Base-by-base conservation (phyloP, 306 rosid genomes). In the Begonia peltatifolia region DNA sequence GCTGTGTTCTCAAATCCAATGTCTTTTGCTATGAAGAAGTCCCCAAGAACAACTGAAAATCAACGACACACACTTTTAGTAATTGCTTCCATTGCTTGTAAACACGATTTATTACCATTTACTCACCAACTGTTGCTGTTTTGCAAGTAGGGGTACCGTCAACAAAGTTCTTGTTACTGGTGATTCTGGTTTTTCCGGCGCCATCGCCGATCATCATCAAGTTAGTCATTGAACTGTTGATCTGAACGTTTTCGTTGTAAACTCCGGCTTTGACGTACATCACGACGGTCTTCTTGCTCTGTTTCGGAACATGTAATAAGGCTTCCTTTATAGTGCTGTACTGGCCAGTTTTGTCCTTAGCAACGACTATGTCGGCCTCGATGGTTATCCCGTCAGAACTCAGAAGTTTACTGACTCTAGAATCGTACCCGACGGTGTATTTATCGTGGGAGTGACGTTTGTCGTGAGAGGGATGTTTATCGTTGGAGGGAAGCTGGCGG, bases 141-240 rank as follows among this genome's bases (percentile, higher is more conserved):
- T 61, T 53, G 69, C 59, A 77, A 5, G 93, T 76, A 11, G 60
- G 56, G 18, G 23, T 3, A 14, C 95, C 95, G 12, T 82, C 93
- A 0, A 10, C 16, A 13, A 12, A 75, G 69, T 72, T 82, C 47
- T 22, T 46, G 41, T 15, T 66, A 1, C 69, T 78, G 2, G 77
- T 74, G 78, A 89, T 60, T 43, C 1, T 74, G 41, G 94, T 79
- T 54, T 72, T 78, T 6, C 73, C 65, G 6, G 97, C 81, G 23
- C 97, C 97, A 47, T 89, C 97, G 9, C 94, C 97, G 12, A 79
- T 46, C 50, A 89, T 46, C 22, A 75, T 66, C 47, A 89, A 73
- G 25, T 57, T 30, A 7, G 64, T 70, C 87, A 71, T 76, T 1
- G 3, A 0, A 61, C 63, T 68, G 2, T 22, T 20, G 2, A 89